These are phyloP conservation scores for Quercus tomentella DNA, from an alignment of 331 rosid genomes.

Conservation along the genomic window DNA sequence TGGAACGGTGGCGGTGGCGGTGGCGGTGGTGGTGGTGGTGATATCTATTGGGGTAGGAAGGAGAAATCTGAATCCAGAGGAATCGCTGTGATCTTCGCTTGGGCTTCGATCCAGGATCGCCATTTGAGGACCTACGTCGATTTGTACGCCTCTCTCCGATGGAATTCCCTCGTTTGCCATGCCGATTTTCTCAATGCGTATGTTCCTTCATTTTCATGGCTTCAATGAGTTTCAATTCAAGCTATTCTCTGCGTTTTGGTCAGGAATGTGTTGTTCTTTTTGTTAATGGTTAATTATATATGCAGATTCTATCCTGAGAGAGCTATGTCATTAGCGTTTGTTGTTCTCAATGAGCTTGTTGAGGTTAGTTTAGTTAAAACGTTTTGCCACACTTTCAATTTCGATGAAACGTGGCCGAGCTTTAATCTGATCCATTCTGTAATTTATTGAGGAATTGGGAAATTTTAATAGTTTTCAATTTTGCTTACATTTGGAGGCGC, in stretches of 20 bases:
- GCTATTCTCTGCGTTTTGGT: background rate
- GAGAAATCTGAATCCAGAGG: slow-evolving; percentile 56
- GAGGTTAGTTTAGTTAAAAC: slow-evolving; percentile 53
- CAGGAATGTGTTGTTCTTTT: background rate
- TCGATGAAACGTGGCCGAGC: background rate
- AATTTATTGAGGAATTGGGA: background rate
- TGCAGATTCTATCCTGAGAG: slow-evolving; percentile 78
- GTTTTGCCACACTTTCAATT: background rate
- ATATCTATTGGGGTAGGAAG: slow-evolving; percentile 79
- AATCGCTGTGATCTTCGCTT: slow-evolving; percentile 74
- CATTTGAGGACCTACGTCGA: slow-evolving; percentile 52
- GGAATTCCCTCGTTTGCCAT: slow-evolving; percentile 84
- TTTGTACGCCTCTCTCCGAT: slow-evolving; percentile 70
- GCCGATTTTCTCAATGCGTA: slow-evolving; percentile 81
- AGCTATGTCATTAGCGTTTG: slow-evolving; percentile 66
- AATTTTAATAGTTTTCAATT: background rate
- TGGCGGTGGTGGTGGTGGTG: slow-evolving; percentile 45
- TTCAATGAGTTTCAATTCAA: background rate
- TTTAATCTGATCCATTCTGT: background rate
- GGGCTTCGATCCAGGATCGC: slow-evolving; percentile 72
- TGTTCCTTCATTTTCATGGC: slow-evolving; percentile 13
- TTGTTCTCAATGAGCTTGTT: slow-evolving; percentile 76
- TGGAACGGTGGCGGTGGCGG: slow-evolving; percentile 29
- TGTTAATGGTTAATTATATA: background rate
- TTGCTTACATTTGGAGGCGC: slow-evolving; percentile 11